phyloP scores from a whole-genome alignment of 768 basidiomycete species.

The Termitomyces sp. region DNA sequence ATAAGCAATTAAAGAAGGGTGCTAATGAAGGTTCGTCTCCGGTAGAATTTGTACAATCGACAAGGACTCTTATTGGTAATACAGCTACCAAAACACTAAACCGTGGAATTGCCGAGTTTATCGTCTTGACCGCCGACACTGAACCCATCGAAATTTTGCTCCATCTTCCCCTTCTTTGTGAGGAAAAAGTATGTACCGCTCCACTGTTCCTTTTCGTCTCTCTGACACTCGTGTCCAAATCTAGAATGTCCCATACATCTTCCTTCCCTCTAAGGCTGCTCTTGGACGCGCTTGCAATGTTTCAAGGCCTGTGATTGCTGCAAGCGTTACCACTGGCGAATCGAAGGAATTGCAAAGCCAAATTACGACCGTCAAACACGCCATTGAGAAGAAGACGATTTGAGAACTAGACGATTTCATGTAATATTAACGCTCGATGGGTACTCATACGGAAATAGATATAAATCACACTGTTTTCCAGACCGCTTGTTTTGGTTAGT shows the following conservation, averaged over 20 bases:
- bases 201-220: not conserved
- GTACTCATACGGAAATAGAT: not conserved
- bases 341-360: constrained; percentile 86
- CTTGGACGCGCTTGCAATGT: constrained; percentile 96
- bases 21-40: constrained; percentile 83
- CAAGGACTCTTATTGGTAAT: constrained; percentile 4
- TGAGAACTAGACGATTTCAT: constrained; percentile 16
- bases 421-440: not conserved
- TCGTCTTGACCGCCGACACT: constrained; percentile 93
- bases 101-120: constrained; percentile 96
- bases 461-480: not conserved
- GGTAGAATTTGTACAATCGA: not conserved
- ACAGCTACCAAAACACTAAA: constrained; percentile 96
- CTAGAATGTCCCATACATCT: constrained; percentile 96
- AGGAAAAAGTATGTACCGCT: constrained; percentile 77
- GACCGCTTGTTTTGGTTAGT: no score
- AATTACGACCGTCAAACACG: constrained; percentile 79
- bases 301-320: constrained; percentile 90
- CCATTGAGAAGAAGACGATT: constrained; percentile 64
- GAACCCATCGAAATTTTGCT: constrained; percentile 97
- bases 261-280: constrained; percentile 92
- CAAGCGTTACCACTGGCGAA: constrained; percentile 95
- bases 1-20: constrained; percentile 98
- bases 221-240: constrained; percentile 1
- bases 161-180: constrained; percentile 94